These are phyloP conservation scores for Aureobasidium lini DNA, from an alignment of 2,329 filamentous ascomycete species.

Conservation along the genomic window DNA sequence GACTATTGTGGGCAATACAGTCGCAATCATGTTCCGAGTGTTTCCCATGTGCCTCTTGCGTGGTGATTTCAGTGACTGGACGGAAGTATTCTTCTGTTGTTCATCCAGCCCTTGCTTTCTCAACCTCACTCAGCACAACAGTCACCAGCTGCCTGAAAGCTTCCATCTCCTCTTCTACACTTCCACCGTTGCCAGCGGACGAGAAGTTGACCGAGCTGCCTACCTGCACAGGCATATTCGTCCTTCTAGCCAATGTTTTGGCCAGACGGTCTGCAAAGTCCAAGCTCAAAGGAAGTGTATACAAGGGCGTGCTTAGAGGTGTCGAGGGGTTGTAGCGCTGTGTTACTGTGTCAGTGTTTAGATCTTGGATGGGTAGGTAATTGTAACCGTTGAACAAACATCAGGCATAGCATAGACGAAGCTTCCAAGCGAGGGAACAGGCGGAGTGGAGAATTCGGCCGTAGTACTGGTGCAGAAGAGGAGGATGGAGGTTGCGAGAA, in stretches of 20 bases:
- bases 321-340: constrained; percentile 43
- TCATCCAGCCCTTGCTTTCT: constrained; percentile 8
- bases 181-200: constrained; percentile 66
- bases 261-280: constrained; percentile 84
- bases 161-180: constrained; percentile 90
- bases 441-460: constrained; percentile 28
- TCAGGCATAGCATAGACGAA: constrained; percentile 93
- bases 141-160: constrained; percentile 69
- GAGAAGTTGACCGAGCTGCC: constrained; percentile 78
- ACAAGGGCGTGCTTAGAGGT: constrained; percentile 71
- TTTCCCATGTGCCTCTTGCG: no score
- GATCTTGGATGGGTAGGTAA: background rate
- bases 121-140: constrained; percentile 50
- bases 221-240: constrained; percentile 74
- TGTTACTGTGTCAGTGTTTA: constrained; percentile 7
- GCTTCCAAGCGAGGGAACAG: constrained; percentile 61
- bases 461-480: constrained; percentile 50
- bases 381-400: constrained; percentile 43
- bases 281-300: constrained; percentile 64
- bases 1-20: no score
- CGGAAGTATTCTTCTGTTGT: background rate
- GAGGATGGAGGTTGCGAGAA: constrained; percentile 45
- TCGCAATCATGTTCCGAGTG: no score
- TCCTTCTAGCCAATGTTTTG: constrained; percentile 69
- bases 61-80: no score